phyloP scores from a whole-genome alignment of 257 asterid species.

The Nicotiana sylvestris region DNA sequence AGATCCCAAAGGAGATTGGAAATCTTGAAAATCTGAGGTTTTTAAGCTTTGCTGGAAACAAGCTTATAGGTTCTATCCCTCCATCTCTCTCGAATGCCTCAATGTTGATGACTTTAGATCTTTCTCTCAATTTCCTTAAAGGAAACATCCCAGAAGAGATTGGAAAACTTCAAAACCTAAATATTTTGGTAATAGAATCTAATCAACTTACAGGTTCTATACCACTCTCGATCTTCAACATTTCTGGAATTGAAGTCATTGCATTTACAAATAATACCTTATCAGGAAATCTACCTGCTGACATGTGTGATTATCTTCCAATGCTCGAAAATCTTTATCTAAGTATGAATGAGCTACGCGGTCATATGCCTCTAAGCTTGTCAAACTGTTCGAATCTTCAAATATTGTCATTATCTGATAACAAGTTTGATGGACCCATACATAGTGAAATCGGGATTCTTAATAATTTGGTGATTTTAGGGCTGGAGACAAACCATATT shows the following conservation, averaged over 20 bases:
- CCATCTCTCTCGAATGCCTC: slow-evolving; percentile 10
- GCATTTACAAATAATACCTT: not conserved
- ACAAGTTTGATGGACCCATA: not conserved
- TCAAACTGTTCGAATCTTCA: not conserved
- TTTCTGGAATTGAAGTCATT: not conserved
- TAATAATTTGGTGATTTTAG: not conserved
- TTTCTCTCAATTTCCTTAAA: not conserved
- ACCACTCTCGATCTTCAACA: not conserved
- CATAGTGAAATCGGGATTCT: not conserved
- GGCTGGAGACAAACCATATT: not conserved
- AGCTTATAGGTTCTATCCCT: slow-evolving; percentile 2
- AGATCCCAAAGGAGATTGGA: slow-evolving; percentile 10
- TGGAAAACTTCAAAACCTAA: not conserved
- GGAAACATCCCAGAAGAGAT: not conserved
- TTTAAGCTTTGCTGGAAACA: not conserved
- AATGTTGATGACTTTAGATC: not conserved
- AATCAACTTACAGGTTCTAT: not conserved
- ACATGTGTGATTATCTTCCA: not conserved
- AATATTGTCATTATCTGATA: not conserved
- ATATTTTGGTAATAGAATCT: not conserved
- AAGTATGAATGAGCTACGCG: not conserved
- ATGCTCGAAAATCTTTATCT: not conserved
- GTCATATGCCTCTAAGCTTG: not conserved
- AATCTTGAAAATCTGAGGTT: not conserved
- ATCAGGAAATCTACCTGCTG: not conserved